phyloP scores from a whole-genome alignment of 225 moss, liverwort and hornwort genomes.

The Polytrichum commune region DNA sequence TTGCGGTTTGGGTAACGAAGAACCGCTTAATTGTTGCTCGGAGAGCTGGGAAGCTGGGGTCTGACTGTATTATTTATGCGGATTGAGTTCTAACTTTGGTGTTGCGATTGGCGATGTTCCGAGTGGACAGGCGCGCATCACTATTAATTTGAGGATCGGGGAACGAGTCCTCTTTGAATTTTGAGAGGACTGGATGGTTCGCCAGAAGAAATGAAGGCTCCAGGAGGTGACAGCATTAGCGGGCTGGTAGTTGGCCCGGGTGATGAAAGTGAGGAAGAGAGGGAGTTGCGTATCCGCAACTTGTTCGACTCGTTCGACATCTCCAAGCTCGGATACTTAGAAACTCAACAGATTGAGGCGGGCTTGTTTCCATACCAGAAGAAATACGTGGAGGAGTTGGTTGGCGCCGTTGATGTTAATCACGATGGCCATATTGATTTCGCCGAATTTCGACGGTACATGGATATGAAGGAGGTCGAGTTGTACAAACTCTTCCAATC shows the following conservation, averaged over 20 bases:
- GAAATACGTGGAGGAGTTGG: conserved; percentile 52
- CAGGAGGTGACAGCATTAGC: neutral
- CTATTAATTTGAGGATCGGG: too few relatives aligned
- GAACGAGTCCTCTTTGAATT: too few relatives aligned
- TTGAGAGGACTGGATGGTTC: too few relatives aligned
- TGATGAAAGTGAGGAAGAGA: conserved; percentile 50
- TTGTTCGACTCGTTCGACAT: conserved; percentile 48
- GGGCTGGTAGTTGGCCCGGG: neutral
- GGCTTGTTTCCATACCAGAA: conserved; percentile 43
- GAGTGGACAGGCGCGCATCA: too few relatives aligned
- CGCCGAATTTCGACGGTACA: conserved; percentile 51
- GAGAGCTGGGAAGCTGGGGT: too few relatives aligned
- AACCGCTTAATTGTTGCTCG: too few relatives aligned
- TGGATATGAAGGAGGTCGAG: conserved; percentile 62
- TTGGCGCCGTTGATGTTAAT: conserved; percentile 52
- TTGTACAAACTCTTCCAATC: conserved; percentile 51
- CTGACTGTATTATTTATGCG: too few relatives aligned
- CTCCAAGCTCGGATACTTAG: conserved; percentile 37
- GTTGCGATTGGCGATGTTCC: too few relatives aligned
- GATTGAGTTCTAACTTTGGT: too few relatives aligned
- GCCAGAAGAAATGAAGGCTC: too few relatives aligned
- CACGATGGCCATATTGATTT: conserved; percentile 61
- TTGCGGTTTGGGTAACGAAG: too few relatives aligned
- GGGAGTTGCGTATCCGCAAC: conserved; percentile 42
- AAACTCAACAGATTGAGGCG: conserved; percentile 32